phyloP scores from a whole-genome alignment of 2,329 filamentous ascomycete species.

The Aspergillus sp. region DNA sequence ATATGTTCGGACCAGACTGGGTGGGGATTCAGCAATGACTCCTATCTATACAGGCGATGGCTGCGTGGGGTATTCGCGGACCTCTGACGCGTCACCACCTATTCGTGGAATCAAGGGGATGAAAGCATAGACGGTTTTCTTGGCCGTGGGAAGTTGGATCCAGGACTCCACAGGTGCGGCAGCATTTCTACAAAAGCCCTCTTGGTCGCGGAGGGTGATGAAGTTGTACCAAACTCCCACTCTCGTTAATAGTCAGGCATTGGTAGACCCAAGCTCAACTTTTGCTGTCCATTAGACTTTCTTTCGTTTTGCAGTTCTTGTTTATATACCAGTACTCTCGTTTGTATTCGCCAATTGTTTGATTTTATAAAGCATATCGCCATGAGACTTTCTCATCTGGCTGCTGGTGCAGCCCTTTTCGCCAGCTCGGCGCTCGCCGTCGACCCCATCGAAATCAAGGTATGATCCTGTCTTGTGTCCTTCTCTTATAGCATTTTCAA shows the following conservation, averaged over 20 bases:
- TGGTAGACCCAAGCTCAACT: neutral
- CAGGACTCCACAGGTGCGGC: neutral
- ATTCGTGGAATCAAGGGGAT: neutral
- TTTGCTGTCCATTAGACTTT: neutral
- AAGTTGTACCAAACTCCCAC: neutral
- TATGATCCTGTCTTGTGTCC: neutral
- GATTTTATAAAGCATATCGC: neutral
- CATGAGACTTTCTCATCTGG: slow-evolving; percentile 12
- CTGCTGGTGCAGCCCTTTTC: slow-evolving; percentile 44
- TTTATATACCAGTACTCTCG: neutral
- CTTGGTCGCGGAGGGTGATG: neutral
- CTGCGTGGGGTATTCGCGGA: neutral
- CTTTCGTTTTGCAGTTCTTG: neutral
- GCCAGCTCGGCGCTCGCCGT: slow-evolving; percentile 51
- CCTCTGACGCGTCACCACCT: neutral
- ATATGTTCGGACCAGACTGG: no score
- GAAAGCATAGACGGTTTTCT: neutral
- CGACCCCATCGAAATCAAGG: slow-evolving; percentile 58
- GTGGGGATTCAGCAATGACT: neutral
- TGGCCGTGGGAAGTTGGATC: neutral
- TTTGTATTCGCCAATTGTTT: neutral
- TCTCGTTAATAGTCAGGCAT: neutral
- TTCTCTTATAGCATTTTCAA: neutral
- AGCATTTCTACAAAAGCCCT: neutral
- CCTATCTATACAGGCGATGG: neutral